A percentile compares a stretch with the other conserved stretches of the same genome.
phyloP scores from a whole-genome alignment of 192 early-diverging fungal species.

The Coemansia sp. region DNA sequence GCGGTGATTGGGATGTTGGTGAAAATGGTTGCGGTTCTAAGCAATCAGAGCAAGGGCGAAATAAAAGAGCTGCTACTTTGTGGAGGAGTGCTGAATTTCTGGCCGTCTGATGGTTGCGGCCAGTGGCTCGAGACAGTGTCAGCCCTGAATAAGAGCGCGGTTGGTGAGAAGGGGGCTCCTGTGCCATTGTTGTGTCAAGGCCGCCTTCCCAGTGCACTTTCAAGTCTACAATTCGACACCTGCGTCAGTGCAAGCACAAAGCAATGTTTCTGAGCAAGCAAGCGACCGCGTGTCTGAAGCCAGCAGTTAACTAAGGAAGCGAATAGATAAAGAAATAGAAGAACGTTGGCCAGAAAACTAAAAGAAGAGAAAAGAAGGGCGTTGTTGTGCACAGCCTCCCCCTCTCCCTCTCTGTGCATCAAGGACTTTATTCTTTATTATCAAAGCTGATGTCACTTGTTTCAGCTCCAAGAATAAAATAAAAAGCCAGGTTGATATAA shows the following conservation, averaged over 20 bases:
- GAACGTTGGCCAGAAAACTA: neutral
- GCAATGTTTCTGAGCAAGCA: no score
- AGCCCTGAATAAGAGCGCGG: slow-evolving; percentile 23
- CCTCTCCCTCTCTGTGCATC: neutral
- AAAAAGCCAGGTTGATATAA: neutral
- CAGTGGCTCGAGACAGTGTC: slow-evolving; percentile 14
- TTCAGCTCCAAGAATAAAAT: no score
- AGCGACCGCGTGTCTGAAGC: no score
- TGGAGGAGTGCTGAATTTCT: neutral
- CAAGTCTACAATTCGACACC: neutral
- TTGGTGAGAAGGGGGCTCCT: slow-evolving; percentile 1
- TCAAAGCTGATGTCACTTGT: neutral
- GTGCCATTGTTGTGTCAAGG: neutral
- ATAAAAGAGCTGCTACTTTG: neutral
- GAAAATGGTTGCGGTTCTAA: slow-evolving; percentile 21
- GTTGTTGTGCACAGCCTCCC: no score
- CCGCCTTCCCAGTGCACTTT: neutral
- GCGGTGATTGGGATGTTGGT: slow-evolving; percentile 30
- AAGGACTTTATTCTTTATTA: neutral
- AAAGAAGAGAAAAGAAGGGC: no score
- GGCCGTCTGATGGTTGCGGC: neutral
- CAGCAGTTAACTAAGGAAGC: no score
- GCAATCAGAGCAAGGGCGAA: slow-evolving; percentile 21
- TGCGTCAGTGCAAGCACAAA: no score
- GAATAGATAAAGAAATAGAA: no score